phyloP scores from a whole-genome alignment of 2,329 filamentous ascomycete genomes.

The Ophiobolus disseminans region DNA sequence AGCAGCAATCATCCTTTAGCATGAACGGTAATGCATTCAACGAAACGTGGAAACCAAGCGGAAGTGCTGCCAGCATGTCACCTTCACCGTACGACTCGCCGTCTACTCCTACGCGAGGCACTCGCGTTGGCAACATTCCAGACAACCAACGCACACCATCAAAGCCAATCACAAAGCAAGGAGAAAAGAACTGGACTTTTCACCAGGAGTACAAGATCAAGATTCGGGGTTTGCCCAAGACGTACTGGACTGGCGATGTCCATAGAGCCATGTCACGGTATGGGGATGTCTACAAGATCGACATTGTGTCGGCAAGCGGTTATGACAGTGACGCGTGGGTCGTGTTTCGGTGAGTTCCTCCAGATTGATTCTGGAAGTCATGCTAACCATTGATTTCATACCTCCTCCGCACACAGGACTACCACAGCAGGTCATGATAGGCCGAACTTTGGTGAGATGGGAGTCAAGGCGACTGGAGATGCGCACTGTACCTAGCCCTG shows the following conservation, averaged over 20 bases:
- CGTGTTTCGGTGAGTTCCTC: conserved; percentile 29
- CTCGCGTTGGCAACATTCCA: background rate
- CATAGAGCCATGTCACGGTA: conserved; percentile 30
- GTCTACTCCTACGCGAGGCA: background rate
- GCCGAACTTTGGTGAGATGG: conserved; percentile 4
- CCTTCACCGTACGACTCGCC: background rate
- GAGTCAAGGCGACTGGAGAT: conserved; percentile 6
- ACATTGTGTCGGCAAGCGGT: conserved; percentile 23
- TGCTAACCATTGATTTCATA: conserved; percentile 11
- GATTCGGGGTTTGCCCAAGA: conserved; percentile 21
- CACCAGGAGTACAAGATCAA: conserved; percentile 34
- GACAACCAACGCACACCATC: background rate
- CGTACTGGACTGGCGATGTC: conserved; percentile 26
- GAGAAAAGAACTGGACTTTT: conserved; percentile 20
- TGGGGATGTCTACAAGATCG: conserved; percentile 40
- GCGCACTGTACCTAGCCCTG: conserved; percentile 27
- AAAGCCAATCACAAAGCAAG: conserved; percentile 6
- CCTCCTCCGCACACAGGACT: conserved; percentile 17
- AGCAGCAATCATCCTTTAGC: conserved; percentile 11
- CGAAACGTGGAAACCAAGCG: conserved; percentile 20
- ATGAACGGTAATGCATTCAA: conserved; percentile 21
- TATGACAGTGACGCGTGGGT: conserved; percentile 29
- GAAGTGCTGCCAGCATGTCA: background rate
- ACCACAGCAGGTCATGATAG: conserved; percentile 15
- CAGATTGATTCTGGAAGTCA: background rate